These are phyloP conservation scores for Gossypium schwendimanii DNA, from an alignment of 441 rosid genomes.

Conservation along the genomic window DNA sequence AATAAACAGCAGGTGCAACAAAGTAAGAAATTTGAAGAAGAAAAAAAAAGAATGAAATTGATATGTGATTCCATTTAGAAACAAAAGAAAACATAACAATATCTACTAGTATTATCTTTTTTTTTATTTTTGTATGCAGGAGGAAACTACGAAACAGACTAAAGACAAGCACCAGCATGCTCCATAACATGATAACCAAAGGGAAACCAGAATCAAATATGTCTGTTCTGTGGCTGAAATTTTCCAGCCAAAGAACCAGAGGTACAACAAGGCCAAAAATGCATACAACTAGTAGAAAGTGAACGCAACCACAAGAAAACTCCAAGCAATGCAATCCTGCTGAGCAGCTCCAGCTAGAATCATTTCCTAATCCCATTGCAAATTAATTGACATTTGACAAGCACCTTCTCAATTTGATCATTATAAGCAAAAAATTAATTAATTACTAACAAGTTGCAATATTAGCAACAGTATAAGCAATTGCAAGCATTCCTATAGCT, in stretches of 20 bases:
- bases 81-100: background rate
- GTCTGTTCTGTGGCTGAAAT: background rate
- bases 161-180: background rate
- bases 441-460: background rate
- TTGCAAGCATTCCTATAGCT: background rate
- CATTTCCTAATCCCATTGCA: background rate
- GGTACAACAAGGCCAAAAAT: background rate
- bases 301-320: constrained; percentile 4
- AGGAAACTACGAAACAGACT: background rate
- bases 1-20: background rate
- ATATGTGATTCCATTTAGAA: background rate
- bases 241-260: background rate
- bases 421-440: background rate
- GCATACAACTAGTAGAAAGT: background rate
- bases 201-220: background rate
- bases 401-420: background rate
- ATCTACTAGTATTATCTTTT: background rate
- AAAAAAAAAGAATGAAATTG: background rate
- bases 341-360: background rate
- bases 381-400: background rate
- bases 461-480: background rate
- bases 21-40: background rate
- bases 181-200: background rate
- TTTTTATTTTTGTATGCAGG: background rate
- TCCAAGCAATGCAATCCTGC: background rate